phyloP scores from a whole-genome alignment of 768 basidiomycete genomes.

The Kondoa subrosea region DNA sequence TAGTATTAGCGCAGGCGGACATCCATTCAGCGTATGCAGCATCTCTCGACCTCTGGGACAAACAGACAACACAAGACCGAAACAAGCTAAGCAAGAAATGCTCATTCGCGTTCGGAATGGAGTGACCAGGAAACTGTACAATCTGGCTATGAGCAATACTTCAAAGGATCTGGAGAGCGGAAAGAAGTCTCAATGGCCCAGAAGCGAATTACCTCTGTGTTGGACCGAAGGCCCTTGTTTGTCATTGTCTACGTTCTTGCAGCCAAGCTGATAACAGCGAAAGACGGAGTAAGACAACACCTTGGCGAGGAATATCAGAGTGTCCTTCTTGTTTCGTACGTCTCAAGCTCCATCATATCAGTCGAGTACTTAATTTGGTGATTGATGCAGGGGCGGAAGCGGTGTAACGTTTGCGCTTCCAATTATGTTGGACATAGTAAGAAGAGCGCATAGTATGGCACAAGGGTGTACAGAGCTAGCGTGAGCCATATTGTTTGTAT shows the following conservation, averaged over 20 bases:
- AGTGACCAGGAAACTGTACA: conserved; percentile 1
- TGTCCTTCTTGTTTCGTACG: neutral
- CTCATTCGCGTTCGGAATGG: conserved; percentile 4
- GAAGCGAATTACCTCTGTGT: neutral
- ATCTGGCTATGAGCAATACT: neutral
- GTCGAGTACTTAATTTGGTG: too few species aligned
- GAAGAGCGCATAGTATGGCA: neutral
- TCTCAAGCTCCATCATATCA: too few species aligned
- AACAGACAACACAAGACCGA: neutral
- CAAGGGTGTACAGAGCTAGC: neutral
- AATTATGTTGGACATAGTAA: conserved; percentile 2
- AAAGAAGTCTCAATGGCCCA: neutral
- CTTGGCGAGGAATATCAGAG: conserved; percentile 2
- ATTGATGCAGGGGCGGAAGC: too few species aligned
- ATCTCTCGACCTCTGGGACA: neutral
- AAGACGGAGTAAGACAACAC: neutral
- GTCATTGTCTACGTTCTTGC: neutral
- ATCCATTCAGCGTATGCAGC: neutral
- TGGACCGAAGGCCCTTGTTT: neutral
- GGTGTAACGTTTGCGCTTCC: conserved; percentile 3
- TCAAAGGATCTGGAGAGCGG: neutral
- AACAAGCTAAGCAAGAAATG: neutral
- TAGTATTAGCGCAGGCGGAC: neutral
- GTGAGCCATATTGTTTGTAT: neutral
- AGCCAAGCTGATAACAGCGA: neutral